Base-by-base conservation (phyloP, 2,329 filamentous ascomycete genomes). In the Fusarium musae region DNA sequence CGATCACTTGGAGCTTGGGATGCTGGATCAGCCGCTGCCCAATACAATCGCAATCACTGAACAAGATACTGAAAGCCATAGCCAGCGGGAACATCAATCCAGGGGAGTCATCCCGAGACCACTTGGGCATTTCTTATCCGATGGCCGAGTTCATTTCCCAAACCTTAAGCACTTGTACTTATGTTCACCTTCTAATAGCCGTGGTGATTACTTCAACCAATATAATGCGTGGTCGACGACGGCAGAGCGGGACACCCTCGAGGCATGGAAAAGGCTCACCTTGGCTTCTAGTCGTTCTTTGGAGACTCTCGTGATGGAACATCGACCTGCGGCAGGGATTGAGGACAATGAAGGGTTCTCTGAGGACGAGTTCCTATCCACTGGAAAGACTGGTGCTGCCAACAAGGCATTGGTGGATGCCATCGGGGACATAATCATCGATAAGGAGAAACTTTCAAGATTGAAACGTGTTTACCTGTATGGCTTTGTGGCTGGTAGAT, bases 271-370 rank as follows among this genome's bases (percentile, higher is more conserved):
- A 12, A 28, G 9, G 0, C 10, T 76, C 1, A 23, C 76, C 0
- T 6, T 36, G 3, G 57, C 57, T 11, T 68, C 64, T 11, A 53
- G 30, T 11, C 10, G 19, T 8, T 57, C 43, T 2, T 40, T 75
- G 0, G 68, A 73, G 32, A 72, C 64, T 5, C 36, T 75, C 11
- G 62, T 75, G 0, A 5, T 75, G 4, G 68, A 75, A 8, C 73
- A 74, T 12, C 58, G 71, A 3, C 64, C 65, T 2, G 71, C 47
- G 3, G 70, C 71, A 0, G 69, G 59, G 32, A 28, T 44, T 5
- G 36, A 62, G 37, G 56, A 71, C 9, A 71, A 67, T 9, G 53
- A 69, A 57, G 58, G 58, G 10, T 66, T 54, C 11, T 53, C 44
- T 3, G 61, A 73, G 39, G 56, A 66, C 12, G 65, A 72, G 13